Percentiles rank a stretch among this genome's conserved stretches.
These are phyloP conservation scores for Ajuga chamaepitys DNA, from an alignment of 257 asterid species.

Conservation along the genomic window DNA sequence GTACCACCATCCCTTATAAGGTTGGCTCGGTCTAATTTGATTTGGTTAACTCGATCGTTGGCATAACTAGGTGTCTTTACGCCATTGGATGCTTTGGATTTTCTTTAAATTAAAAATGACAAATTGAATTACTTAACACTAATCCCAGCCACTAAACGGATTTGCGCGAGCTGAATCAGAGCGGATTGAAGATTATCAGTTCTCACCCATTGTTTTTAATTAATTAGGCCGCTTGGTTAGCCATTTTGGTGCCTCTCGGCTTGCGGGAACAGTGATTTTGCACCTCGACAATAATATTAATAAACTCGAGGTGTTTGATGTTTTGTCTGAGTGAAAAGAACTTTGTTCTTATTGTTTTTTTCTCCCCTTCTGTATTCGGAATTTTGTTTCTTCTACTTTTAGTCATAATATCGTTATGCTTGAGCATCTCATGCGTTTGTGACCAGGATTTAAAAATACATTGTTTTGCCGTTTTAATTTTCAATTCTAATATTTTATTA, in stretches of 20 bases:
- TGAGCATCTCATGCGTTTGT: background rate
- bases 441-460: background rate
- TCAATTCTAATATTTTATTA: background rate
- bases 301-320: slow-evolving; percentile 7
- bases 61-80: too few species aligned
- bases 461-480: background rate
- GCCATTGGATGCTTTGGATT: too few species aligned
- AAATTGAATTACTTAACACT: too few species aligned
- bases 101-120: too few species aligned
- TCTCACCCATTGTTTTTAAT: background rate
- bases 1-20: too few species aligned
- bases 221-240: background rate
- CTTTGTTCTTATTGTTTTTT: background rate
- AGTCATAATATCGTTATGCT: background rate
- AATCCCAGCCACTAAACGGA: too few species aligned
- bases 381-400: background rate
- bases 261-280: background rate
- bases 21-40: too few species aligned
- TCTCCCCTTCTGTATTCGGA: background rate
- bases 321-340: background rate
- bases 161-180: background rate
- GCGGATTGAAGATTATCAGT: background rate
- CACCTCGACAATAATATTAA: background rate
- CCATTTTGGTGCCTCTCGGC: background rate
- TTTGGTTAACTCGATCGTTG: too few species aligned